A percentile compares a stretch with the other conserved stretches of the same genome.
Conservation (phyloP, 495 filamentous ascomycete genomes). For the Penicillium roqueforti region DNA sequence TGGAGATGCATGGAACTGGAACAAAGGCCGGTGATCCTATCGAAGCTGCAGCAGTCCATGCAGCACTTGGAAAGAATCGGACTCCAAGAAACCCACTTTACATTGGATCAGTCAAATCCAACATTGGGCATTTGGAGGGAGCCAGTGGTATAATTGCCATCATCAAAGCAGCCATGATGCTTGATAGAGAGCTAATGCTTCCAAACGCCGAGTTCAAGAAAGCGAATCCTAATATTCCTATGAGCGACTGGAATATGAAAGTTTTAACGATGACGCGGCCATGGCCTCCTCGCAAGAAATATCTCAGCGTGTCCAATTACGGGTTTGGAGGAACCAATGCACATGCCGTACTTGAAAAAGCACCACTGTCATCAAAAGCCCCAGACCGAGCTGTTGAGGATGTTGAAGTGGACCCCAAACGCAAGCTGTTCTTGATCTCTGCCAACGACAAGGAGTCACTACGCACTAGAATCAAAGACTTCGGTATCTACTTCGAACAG, state of each 20-base stretch:
- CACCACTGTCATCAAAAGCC: constrained; percentile 10
- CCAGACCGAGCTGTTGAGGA: constrained; percentile 12
- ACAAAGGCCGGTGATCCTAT: constrained; percentile 51
- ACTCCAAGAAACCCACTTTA: constrained; percentile 30
- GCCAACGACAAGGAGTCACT: constrained; percentile 32
- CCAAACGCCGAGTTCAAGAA: constrained; percentile 36
- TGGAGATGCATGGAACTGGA: constrained; percentile 49
- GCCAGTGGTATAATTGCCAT: constrained; percentile 55
- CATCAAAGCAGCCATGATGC: constrained; percentile 56
- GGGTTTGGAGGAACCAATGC: constrained; percentile 63
- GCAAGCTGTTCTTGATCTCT: constrained; percentile 27
- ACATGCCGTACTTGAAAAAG: constrained; percentile 48
- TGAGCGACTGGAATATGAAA: constrained; percentile 28
- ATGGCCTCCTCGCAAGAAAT: constrained; percentile 32
- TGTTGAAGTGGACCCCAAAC: constrained; percentile 20
- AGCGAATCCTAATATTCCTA: constrained; percentile 32
- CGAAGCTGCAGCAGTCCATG: constrained; percentile 39
- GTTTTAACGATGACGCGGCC: constrained; percentile 14
- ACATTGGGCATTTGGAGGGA: constrained; percentile 54
- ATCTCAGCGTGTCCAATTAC: constrained; percentile 54
- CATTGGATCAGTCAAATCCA: constrained; percentile 36
- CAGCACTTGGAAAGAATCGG: constrained; percentile 41
- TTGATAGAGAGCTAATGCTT: constrained; percentile 48
- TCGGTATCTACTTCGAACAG: constrained; percentile 31
- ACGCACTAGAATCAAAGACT: constrained; percentile 21